phyloP scores from a whole-genome alignment of 805 yeast species.

The Yarrowia osloensis region DNA sequence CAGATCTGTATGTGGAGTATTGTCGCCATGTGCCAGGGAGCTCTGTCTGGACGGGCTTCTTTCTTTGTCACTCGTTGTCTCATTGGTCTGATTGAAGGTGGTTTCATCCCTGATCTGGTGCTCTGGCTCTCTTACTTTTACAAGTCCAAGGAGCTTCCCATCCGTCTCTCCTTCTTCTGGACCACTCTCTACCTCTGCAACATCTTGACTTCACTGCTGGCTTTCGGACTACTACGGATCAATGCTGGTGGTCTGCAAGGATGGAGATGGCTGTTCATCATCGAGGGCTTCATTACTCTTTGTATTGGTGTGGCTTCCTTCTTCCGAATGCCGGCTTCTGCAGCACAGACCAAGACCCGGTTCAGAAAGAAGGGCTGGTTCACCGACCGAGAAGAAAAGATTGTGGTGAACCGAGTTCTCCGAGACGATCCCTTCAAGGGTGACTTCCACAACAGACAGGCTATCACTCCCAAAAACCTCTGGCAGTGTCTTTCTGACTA shows the following conservation, averaged over 20 bases:
- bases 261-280: constrained; percentile 69
- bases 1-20: constrained; percentile 60
- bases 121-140: constrained; percentile 69
- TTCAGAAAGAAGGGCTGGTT: constrained; percentile 55
- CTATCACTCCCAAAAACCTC: constrained; percentile 49
- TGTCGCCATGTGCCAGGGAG: constrained; percentile 56
- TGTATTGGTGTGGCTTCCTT: constrained; percentile 52
- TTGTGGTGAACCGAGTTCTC: constrained; percentile 58
- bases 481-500: constrained; percentile 50
- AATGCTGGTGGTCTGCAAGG: constrained; percentile 41
- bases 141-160: constrained; percentile 57
- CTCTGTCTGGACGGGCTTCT: constrained; percentile 46
- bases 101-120: constrained; percentile 65
- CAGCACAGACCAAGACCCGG: constrained; percentile 54
- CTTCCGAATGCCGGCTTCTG: constrained; percentile 56
- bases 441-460: constrained; percentile 63
- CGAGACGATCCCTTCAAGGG: constrained; percentile 67
- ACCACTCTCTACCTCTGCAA: constrained; percentile 54
- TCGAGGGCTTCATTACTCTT: constrained; percentile 63
- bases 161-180: constrained; percentile 63
- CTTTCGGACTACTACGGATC: constrained; percentile 56
- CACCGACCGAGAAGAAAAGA: constrained; percentile 56
- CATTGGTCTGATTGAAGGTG: constrained; percentile 63
- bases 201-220: constrained; percentile 51
- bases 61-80: constrained; percentile 54